Percentiles rank a stretch among this genome's conserved stretches.
Conservation (phyloP, 371 early-diverging fungal species). For the Apophysomyces ossiformis region DNA sequence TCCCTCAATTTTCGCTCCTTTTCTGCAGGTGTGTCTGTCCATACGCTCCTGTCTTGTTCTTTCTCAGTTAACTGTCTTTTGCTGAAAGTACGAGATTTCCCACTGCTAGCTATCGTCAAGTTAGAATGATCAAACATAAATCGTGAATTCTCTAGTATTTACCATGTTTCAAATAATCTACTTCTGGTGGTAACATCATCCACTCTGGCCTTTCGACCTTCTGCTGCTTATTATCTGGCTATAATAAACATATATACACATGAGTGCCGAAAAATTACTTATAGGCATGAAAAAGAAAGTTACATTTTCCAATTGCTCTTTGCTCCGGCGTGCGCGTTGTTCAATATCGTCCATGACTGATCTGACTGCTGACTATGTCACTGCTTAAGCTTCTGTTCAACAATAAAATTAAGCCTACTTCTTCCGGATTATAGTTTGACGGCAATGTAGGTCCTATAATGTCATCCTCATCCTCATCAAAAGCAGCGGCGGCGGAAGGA, state of each 20-base stretch:
- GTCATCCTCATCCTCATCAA: conserved; percentile 48
- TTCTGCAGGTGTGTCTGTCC: conserved; percentile 72
- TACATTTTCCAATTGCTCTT: conserved; percentile 47
- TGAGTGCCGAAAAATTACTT: not conserved
- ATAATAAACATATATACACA: not conserved
- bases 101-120: conserved; percentile 24
- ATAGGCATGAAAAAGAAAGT: not conserved
- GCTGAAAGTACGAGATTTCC: conserved; percentile 40
- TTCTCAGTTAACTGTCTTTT: conserved; percentile 23
- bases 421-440: conserved; percentile 44
- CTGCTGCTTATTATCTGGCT: conserved; percentile 5
- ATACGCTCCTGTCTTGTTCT: conserved; percentile 52
- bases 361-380: conserved; percentile 29
- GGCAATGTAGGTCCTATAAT: conserved; percentile 60
- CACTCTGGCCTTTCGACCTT: conserved; percentile 65
- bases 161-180: conserved; percentile 56
- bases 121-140: not conserved
- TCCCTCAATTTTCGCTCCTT: conserved; percentile 36
- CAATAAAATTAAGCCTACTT: conserved; percentile 24
- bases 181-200: conserved; percentile 73
- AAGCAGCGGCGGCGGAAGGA: conserved; percentile 15
- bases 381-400: conserved; percentile 22
- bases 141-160: conserved; percentile 9
- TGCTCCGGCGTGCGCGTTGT: conserved; percentile 35
- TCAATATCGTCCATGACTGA: conserved; percentile 40